These are phyloP conservation scores for Yarrowia sp. DNA, from an alignment of 805 yeast genomes.

Conservation along the genomic window DNA sequence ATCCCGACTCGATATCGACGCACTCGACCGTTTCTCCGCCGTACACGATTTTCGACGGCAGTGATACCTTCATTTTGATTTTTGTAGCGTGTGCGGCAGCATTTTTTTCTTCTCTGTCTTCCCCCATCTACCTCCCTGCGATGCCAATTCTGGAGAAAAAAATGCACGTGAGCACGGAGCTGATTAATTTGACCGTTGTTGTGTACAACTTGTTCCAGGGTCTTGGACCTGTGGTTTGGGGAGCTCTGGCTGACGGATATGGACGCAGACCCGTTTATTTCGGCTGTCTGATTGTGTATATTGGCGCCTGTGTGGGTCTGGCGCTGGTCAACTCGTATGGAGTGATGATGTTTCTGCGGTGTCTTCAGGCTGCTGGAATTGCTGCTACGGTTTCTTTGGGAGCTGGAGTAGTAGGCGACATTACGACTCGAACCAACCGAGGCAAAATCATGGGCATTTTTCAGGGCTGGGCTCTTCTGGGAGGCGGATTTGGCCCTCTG, in stretches of 20 bases:
- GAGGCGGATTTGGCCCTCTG: constrained; percentile 79
- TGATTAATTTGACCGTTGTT: constrained; percentile 68
- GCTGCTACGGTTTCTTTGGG: constrained; percentile 71
- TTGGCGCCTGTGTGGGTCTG: constrained; percentile 62
- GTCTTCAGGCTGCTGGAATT: constrained; percentile 71
- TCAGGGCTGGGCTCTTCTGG: constrained; percentile 62
- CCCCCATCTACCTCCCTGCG: constrained; percentile 81
- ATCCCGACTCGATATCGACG: no score
- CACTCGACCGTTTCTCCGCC: background rate
- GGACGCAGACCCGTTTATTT: constrained; percentile 75
- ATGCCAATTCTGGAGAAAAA: constrained; percentile 54
- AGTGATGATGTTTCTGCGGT: constrained; percentile 60
- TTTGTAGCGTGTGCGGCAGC: constrained; percentile 5
- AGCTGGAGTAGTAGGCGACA: constrained; percentile 72
- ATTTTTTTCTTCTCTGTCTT: constrained; percentile 56
- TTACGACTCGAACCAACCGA: constrained; percentile 62
- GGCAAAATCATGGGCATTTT: constrained; percentile 69
- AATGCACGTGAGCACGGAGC: constrained; percentile 55
- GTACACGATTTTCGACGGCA: constrained; percentile 44
- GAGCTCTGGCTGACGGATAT: constrained; percentile 64
- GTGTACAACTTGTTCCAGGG: constrained; percentile 78
- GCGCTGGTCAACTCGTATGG: constrained; percentile 58
- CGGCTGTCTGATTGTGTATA: constrained; percentile 53
- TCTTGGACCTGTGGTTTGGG: constrained; percentile 66
- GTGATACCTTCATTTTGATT: constrained; percentile 39